Evolutionary conservation across 495 filamentous ascomycete species (phyloP), one percentile per base, ranked within the genome.

Genomic region (Neurospora sp.): DNA sequence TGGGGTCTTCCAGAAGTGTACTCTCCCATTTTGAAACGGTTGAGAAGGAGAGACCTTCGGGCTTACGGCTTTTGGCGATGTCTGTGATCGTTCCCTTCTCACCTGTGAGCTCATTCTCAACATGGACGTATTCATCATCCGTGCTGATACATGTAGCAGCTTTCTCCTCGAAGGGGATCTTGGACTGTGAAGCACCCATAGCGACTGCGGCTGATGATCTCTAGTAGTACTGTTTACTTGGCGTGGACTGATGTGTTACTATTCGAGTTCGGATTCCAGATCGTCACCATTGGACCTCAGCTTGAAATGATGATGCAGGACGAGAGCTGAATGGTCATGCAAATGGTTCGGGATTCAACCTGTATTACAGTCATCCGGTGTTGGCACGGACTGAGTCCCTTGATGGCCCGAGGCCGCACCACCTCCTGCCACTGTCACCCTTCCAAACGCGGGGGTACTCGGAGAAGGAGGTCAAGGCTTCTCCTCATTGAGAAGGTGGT

Each of bases 1-100:
- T 92, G 18, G 88, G 85, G 79, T 92, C 90, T 69, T 86, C 81
- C 54, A 92, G 80, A 3, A 92, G 80, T 74, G 88, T 81, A 44
- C 87, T 85, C 78, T 91, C 85, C 89, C 90, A 92, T 39, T 88
- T 72, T 70, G 83, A 79, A 9, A 85, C 81, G 7, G 82, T 77
- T 37, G 79, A 75, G 16, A 89, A 78, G 9, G 84, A 87, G 2
- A 92, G 74, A 10, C 76, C 77, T 70, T 82, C 80, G 0, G 82
- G 78, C 27, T 78, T 70, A 70, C 84, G 81, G 35, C 76, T 75
- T 27, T 74, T 69, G 40, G 71, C 38, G 7, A 73, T 18, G 14
- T 39, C 11, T 59, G 48, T 62, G 12, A n/a, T 20, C 16, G 27
- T 18, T 35, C 27, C 69, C 66, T 77, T 75, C 72, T 74, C 73